Conservation (phyloP, 495 filamentous ascomycete species). For the Choiromyces venosus region DNA sequence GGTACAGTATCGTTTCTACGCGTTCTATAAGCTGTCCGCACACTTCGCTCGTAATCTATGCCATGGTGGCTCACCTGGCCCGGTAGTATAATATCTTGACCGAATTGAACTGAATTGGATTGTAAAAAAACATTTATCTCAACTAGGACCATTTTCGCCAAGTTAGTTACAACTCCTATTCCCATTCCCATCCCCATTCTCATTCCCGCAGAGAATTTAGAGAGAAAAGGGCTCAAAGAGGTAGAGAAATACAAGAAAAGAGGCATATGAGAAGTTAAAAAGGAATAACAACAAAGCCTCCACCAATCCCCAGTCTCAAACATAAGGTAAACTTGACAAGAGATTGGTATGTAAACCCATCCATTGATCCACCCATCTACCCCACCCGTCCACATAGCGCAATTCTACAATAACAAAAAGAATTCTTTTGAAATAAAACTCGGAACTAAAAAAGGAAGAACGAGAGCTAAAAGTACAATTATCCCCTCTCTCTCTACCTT, state of each 20-base stretch:
- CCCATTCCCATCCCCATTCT: no score
- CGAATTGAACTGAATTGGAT: not conserved
- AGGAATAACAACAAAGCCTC: no score
- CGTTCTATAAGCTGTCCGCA: not conserved
- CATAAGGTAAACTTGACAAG: not conserved
- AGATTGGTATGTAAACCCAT: constrained; percentile 1
- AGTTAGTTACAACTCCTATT: not conserved
- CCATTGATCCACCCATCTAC: not conserved
- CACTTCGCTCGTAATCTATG: not conserved
- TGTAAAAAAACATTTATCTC: no score
- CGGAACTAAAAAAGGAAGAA: not conserved
- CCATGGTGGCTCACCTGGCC: not conserved
- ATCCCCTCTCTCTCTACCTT: constrained; percentile 5
- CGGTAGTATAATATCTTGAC: no score
- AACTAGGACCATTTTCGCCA: no score
- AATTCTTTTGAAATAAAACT: not conserved
- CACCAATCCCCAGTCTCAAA: not conserved
- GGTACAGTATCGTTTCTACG: not conserved
- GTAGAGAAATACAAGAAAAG: no score
- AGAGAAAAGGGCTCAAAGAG: no score
- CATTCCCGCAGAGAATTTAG: not conserved
- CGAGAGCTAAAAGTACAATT: constrained; percentile 2
- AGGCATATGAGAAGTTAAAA: not conserved
- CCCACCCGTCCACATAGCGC: not conserved
- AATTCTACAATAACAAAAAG: not conserved